phyloP scores from a whole-genome alignment of 1,139 yeast species.

The Fermentozyma sake region DNA sequence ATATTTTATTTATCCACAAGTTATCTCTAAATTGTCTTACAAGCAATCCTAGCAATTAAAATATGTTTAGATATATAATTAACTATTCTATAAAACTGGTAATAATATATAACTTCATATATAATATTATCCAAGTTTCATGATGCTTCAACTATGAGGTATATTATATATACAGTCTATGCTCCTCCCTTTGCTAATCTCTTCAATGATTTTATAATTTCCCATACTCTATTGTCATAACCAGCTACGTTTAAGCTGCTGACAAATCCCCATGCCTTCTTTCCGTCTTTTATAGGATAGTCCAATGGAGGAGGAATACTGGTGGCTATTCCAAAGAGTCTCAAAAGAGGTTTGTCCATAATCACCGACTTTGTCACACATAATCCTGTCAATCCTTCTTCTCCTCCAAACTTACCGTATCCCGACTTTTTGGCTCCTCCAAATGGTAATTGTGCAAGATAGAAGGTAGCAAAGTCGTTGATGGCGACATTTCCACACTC shows the following conservation, averaged over 20 bases:
- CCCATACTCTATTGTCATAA: slow-evolving; percentile 73
- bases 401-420: slow-evolving; percentile 95
- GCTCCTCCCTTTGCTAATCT: slow-evolving; percentile 40
- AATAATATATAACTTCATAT: too few relatives aligned
- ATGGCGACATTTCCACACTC: slow-evolving; percentile 90
- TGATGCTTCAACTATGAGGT: too few relatives aligned
- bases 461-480: slow-evolving; percentile 94
- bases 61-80: too few relatives aligned
- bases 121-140: too few relatives aligned
- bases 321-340: slow-evolving; percentile 57
- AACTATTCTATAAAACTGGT: too few relatives aligned
- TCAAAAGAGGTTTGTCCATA: slow-evolving; percentile 71
- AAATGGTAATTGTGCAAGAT: slow-evolving; percentile 92
- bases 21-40: too few relatives aligned
- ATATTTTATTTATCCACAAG: too few relatives aligned
- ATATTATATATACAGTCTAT: too few relatives aligned
- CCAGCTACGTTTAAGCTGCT: slow-evolving; percentile 82
- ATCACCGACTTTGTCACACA: slow-evolving; percentile 85
- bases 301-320: slow-evolving; percentile 84
- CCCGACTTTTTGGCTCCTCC: slow-evolving; percentile 94
- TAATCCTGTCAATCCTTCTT: slow-evolving; percentile 87
- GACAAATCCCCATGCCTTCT: slow-evolving; percentile 85
- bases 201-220: slow-evolving; percentile 40
- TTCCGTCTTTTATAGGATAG: slow-evolving; percentile 80
- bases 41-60: too few relatives aligned